Evolutionary conservation across 768 basidiomycete species (phyloP).

Genomic region (Tricholoma furcatifolium): DNA sequence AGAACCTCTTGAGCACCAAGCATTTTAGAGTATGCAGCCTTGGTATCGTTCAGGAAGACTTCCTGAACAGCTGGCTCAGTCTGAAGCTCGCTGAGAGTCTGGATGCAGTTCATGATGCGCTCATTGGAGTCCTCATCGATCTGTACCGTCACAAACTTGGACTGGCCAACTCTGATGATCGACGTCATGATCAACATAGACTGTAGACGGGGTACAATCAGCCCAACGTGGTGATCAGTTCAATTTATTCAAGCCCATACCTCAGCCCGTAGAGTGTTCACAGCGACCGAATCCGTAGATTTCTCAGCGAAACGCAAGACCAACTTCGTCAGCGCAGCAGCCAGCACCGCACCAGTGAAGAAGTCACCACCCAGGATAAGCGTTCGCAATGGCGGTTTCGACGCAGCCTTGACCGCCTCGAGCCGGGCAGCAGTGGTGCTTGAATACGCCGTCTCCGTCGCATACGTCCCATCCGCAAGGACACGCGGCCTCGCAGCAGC

Average conservation of each 20-base stretch:
- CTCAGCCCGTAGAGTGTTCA: slow-evolving; percentile 85
- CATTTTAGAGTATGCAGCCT: slow-evolving; percentile 93
- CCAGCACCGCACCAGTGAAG: slow-evolving; percentile 92
- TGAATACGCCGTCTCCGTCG: slow-evolving; percentile 90
- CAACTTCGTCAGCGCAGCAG: slow-evolving; percentile 87
- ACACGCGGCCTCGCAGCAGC: slow-evolving; percentile 66
- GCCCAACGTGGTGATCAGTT: neutral
- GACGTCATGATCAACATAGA: slow-evolving; percentile 99
- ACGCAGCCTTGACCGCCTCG: slow-evolving; percentile 81
- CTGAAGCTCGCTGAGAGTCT: slow-evolving; percentile 83
- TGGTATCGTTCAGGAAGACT: slow-evolving; percentile 83
- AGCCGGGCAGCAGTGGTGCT: slow-evolving; percentile 58
- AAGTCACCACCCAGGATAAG: slow-evolving; percentile 94
- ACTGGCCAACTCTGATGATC: slow-evolving; percentile 94
- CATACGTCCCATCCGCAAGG: slow-evolving; percentile 95
- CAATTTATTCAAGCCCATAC: slow-evolving; percentile 32
- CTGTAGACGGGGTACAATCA: slow-evolving; percentile 30
- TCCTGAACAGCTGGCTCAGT: slow-evolving; percentile 56
- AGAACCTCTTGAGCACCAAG: slow-evolving; percentile 87
- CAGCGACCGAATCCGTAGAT: slow-evolving; percentile 40
- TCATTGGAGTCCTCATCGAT: slow-evolving; percentile 99
- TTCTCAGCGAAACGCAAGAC: slow-evolving; percentile 74
- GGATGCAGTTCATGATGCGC: slow-evolving; percentile 94
- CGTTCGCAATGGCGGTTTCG: slow-evolving; percentile 88
- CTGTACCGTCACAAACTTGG: slow-evolving; percentile 89